Conservation (phyloP, 129 eudicot genomes). For the Centaurea solstitialis region DNA sequence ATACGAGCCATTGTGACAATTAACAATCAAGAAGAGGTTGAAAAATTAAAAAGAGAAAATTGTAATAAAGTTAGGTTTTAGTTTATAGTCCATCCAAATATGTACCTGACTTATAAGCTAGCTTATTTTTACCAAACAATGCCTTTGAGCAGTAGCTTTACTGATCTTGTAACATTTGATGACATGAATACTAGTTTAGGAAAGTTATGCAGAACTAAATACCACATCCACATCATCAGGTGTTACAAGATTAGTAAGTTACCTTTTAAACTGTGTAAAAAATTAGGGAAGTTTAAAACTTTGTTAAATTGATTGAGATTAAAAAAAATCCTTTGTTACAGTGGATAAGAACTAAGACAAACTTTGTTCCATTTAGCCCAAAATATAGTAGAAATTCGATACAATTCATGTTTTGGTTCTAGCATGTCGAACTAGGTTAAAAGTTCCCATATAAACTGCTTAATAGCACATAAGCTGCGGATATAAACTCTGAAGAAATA, state of each 20-base stretch:
- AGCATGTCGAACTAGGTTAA: no score
- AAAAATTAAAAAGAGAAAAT: neutral
- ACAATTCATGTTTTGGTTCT: neutral
- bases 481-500: neutral
- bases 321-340: neutral
- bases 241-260: neutral
- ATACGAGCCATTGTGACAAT: neutral
- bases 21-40: neutral
- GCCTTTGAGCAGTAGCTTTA: neutral
- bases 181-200: neutral
- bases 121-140: no score
- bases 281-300: neutral
- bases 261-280: neutral
- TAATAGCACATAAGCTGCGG: neutral
- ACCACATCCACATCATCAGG: neutral
- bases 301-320: neutral
- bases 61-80: neutral
- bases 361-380: neutral
- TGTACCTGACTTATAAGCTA: no score
- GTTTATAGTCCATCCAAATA: no score
- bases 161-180: neutral
- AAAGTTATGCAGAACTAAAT: neutral
- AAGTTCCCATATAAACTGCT: conserved; percentile 5
- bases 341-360: neutral
- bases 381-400: neutral